These are phyloP conservation scores for Coemansia aciculifera DNA, from an alignment of 192 early-diverging fungal genomes.

Conservation along the genomic window DNA sequence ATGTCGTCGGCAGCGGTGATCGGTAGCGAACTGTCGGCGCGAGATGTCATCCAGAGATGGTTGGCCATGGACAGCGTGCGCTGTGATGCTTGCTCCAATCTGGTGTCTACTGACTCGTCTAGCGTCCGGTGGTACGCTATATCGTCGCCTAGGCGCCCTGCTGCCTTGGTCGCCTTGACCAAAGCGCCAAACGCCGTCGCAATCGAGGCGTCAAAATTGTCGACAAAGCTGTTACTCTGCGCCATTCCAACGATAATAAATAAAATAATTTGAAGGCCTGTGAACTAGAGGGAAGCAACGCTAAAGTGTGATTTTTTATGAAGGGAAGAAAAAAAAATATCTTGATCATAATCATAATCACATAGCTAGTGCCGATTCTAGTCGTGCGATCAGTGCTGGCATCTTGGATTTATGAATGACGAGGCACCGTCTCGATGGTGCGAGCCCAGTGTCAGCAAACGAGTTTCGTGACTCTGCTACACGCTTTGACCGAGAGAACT, in stretches of 20 bases:
- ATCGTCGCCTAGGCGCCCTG: slow-evolving; percentile 61
- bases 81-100: slow-evolving; percentile 23
- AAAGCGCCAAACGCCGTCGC: slow-evolving; percentile 50
- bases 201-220: slow-evolving; percentile 29
- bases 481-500: slow-evolving; percentile 68
- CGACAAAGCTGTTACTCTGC: slow-evolving; percentile 10
- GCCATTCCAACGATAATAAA: slow-evolving; percentile 4
- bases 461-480: slow-evolving; percentile 74
- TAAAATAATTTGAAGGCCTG: background rate
- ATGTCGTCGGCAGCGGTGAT: slow-evolving; percentile 41
- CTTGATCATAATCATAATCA: slow-evolving; percentile 12
- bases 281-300: too few species aligned
- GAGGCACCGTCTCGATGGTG: slow-evolving; percentile 67
- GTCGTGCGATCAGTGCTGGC: slow-evolving; percentile 12
- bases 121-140: slow-evolving; percentile 65
- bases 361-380: slow-evolving; percentile 21
- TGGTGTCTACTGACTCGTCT: slow-evolving; percentile 58
- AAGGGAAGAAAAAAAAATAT: background rate
- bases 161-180: slow-evolving; percentile 62
- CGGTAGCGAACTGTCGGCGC: slow-evolving; percentile 4
- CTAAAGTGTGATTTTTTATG: background rate
- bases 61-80: slow-evolving; percentile 39
- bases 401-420: slow-evolving; percentile 60
- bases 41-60: slow-evolving; percentile 27
- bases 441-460: slow-evolving; percentile 85